Evolutionary conservation across 192 early-diverging fungal genomes (phyloP).

Genomic region (Gorgonomyces haynaldii): DNA sequence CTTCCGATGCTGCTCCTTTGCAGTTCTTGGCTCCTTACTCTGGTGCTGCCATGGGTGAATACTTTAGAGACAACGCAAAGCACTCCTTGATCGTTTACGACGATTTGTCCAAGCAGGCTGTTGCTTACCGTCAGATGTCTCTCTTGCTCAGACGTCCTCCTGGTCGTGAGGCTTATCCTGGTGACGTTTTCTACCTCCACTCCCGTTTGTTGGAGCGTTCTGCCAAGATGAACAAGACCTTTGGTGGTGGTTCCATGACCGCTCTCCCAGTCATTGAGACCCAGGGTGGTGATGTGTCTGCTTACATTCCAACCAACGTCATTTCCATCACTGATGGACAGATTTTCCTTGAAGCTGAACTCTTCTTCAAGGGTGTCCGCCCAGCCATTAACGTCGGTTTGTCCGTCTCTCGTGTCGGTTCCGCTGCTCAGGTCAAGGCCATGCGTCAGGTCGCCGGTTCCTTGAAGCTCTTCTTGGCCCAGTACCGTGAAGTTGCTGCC

Average conservation of each 20-base stretch:
- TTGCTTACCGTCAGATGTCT: conserved; percentile 99
- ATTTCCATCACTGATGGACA: conserved; percentile 99
- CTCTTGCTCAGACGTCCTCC: conserved; percentile 96
- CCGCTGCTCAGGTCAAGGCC: conserved; percentile 98
- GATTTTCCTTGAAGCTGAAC: conserved; percentile 99
- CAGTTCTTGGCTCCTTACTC: conserved; percentile 99
- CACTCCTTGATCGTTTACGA: conserved; percentile 99
- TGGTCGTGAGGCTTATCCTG: conserved; percentile 21
- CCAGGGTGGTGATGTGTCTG: conserved; percentile 99
- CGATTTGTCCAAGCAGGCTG: conserved; percentile 99
- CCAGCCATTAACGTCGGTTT: conserved; percentile 99
- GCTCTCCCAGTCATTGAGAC: conserved; percentile 99
- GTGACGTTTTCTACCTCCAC: conserved; percentile 99
- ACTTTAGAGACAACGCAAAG: conserved; percentile 98
- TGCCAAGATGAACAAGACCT: conserved; percentile 97
- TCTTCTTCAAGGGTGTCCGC: conserved; percentile 99
- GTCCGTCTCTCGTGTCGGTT: conserved; percentile 99
- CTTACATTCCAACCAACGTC: conserved; percentile 99
- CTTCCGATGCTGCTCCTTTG: conserved; percentile 96
- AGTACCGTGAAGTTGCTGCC: conserved; percentile 99
- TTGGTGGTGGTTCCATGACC: conserved; percentile 94
- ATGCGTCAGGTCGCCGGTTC: conserved; percentile 99
- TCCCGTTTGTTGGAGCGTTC: conserved; percentile 98
- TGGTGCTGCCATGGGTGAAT: conserved; percentile 96
- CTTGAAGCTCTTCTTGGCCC: conserved; percentile 98